Evolutionary conservation across 305 asterid genomes (phyloP).

Genomic region (Lippia alba): DNA sequence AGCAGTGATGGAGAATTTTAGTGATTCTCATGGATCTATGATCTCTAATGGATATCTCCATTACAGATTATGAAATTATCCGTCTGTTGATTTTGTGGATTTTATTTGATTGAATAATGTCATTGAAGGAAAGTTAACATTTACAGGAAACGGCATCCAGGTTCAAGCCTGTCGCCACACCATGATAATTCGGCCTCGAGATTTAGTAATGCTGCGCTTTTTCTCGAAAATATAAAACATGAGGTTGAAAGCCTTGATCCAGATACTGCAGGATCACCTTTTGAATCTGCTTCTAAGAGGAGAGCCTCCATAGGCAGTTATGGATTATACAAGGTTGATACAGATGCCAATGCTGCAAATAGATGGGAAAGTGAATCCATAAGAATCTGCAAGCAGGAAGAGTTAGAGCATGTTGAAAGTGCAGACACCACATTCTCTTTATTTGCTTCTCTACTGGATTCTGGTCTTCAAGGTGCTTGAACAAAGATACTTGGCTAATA

Average conservation of each 20-base stretch:
- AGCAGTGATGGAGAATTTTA: no score
- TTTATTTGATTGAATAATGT: slow-evolving; percentile 19
- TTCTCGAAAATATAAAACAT: slow-evolving; percentile 78
- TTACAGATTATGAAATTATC: neutral
- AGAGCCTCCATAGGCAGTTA: slow-evolving; percentile 50
- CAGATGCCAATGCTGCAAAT: slow-evolving; percentile 41
- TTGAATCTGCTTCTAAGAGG: slow-evolving; percentile 57
- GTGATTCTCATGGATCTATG: slow-evolving; percentile 1
- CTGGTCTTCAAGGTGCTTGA: slow-evolving; percentile 84
- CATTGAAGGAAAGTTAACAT: slow-evolving; percentile 29
- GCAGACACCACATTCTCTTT: slow-evolving; percentile 70
- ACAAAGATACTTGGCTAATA: slow-evolving; percentile 23
- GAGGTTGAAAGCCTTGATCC: slow-evolving; percentile 70
- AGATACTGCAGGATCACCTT: slow-evolving; percentile 54
- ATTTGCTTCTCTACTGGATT: slow-evolving; percentile 91
- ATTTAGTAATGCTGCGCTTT: slow-evolving; percentile 83
- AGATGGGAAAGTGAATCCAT: slow-evolving; percentile 70
- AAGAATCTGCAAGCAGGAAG: slow-evolving; percentile 82
- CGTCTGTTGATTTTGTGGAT: slow-evolving; percentile 10
- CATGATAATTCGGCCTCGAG: slow-evolving; percentile 67
- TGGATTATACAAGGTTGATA: slow-evolving; percentile 49
- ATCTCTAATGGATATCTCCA: neutral
- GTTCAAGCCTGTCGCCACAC: slow-evolving; percentile 73
- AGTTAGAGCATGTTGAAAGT: slow-evolving; percentile 56
- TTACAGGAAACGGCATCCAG: slow-evolving; percentile 73